Conservation (phyloP, 148 eudicot species). For the Nepenthes mirabilis region DNA sequence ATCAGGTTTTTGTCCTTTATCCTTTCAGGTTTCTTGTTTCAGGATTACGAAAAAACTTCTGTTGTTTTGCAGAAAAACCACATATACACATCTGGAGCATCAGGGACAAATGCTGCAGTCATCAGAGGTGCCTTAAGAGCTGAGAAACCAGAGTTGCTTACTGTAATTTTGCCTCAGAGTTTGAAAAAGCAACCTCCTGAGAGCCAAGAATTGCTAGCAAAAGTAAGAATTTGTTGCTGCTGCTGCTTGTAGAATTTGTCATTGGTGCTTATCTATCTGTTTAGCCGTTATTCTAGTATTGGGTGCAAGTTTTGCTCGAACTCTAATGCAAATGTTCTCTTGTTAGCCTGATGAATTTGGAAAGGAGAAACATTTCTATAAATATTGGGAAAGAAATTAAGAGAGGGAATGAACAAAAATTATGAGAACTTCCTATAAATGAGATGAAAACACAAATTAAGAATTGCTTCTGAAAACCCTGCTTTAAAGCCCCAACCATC, state of each 20-base stretch:
- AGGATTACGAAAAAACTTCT: not conserved
- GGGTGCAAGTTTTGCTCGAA: too few species aligned
- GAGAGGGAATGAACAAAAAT: too few species aligned
- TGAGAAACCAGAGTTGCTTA: slow-evolving; percentile 81
- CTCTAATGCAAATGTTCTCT: too few species aligned
- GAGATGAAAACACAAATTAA: too few species aligned
- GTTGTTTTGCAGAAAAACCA: slow-evolving; percentile 67
- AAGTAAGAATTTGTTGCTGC: slow-evolving; percentile 34
- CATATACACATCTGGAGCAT: slow-evolving; percentile 91
- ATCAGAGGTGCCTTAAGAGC: slow-evolving; percentile 99
- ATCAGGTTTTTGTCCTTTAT: not conserved
- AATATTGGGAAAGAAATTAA: too few species aligned
- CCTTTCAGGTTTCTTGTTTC: slow-evolving; percentile 1
- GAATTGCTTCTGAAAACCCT: too few species aligned
- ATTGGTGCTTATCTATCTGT: too few species aligned
- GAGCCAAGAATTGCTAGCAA: slow-evolving; percentile 87
- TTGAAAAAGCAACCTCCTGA: slow-evolving; percentile 87
- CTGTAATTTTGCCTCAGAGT: slow-evolving; percentile 96
- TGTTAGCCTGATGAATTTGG: too few species aligned
- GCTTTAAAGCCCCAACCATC: too few species aligned
- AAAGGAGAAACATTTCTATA: too few species aligned
- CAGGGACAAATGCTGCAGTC: slow-evolving; percentile 98
- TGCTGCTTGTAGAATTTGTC: not conserved
- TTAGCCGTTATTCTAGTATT: too few species aligned
- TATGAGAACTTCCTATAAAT: too few species aligned